phyloP scores from a whole-genome alignment of 2,329 filamentous ascomycete genomes.

The Botrytis aclada region DNA sequence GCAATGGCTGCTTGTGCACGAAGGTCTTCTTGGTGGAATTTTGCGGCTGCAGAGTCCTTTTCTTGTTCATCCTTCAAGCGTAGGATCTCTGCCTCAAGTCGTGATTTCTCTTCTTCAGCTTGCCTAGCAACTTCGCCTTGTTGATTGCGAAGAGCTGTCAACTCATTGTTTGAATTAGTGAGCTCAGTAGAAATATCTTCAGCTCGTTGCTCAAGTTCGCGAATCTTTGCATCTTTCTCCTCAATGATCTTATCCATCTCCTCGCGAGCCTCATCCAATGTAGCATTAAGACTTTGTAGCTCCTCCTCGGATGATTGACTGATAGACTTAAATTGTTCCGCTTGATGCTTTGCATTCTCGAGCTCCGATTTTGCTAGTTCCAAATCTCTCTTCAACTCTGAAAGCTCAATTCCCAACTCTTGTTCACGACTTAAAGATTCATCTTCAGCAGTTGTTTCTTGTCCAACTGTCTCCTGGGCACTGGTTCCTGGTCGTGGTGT shows the following conservation, averaged over 20 bases:
- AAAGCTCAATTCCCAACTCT: conserved; percentile 78
- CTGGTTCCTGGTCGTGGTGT: conserved; percentile 55
- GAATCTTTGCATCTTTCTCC: conserved; percentile 75
- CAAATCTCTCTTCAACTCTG: conserved; percentile 82
- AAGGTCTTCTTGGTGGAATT: conserved; percentile 86
- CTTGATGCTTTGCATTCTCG: conserved; percentile 74
- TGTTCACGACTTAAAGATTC: conserved; percentile 67
- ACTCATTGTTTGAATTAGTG: conserved; percentile 73
- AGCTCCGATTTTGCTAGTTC: conserved; percentile 78
- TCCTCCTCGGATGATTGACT: conserved; percentile 86
- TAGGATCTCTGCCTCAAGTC: conserved; percentile 73
- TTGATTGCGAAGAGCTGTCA: conserved; percentile 75
- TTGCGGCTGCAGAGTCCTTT: conserved; percentile 72
- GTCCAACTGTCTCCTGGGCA: conserved; percentile 42
- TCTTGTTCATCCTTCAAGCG: conserved; percentile 82
- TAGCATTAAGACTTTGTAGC: conserved; percentile 71
- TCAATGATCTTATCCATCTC: conserved; percentile 74
- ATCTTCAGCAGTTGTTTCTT: conserved; percentile 46
- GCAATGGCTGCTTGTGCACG: conserved; percentile 93
- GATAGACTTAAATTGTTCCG: conserved; percentile 84
- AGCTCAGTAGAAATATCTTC: conserved; percentile 83
- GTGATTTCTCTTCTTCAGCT: conserved; percentile 77
- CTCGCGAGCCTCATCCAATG: conserved; percentile 82
- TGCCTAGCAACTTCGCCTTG: conserved; percentile 70
- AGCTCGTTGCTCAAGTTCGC: conserved; percentile 77